Evolutionary conservation across 2,329 filamentous ascomycete genomes (phyloP), one percentile per base, ranked within the genome.

Genomic region (Trichoderma sp.): DNA sequence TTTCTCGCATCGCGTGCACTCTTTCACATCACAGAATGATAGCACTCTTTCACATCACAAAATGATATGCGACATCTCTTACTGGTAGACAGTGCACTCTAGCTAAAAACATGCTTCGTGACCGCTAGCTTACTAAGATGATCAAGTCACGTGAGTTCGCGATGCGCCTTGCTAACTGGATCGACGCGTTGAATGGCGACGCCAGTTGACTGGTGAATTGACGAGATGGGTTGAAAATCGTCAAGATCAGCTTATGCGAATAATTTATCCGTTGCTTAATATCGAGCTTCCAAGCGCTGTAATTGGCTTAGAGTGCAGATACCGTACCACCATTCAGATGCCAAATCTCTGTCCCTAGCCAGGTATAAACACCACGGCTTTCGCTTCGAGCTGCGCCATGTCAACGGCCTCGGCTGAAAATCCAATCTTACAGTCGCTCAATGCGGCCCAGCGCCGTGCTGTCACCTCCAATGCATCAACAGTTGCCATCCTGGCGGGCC

Each of bases 401-500:
- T 68, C 74, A 52, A 66, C 70, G 59, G 52, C 73, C 30, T 72
- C 68, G 55, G 55, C 66, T 43, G 74, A 78, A 67, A 64, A 73
- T 70, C 32, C 78, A 60, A 79, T 87, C 63, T 77, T 89, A 70
- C 75, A 77, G 67, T 83, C 82, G 56, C 79, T 89, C 34, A 89
- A 89, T 72, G 73, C 80, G 49, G 86, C 86, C 18, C 87, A 89
- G 77, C 78, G 81, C 30, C 84, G 82, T 11, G 87, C 87, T 4
- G 87, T 89, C 37, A 85, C 82, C 24, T 87, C 86, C 5, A 73
- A 78, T 37, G 80, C 84, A 2, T 73, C 81, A 10, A 89, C 86
- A 0, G 85, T 91, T 21, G 89, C 89, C 59, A 91, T 91, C 68
- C 80, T 91, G 54, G 89, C 89, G 49, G 89, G 89, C 0, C 89